These are phyloP conservation scores for Penicillium dipodomyicola DNA, from an alignment of 495 filamentous ascomycete genomes.

Conservation along the genomic window DNA sequence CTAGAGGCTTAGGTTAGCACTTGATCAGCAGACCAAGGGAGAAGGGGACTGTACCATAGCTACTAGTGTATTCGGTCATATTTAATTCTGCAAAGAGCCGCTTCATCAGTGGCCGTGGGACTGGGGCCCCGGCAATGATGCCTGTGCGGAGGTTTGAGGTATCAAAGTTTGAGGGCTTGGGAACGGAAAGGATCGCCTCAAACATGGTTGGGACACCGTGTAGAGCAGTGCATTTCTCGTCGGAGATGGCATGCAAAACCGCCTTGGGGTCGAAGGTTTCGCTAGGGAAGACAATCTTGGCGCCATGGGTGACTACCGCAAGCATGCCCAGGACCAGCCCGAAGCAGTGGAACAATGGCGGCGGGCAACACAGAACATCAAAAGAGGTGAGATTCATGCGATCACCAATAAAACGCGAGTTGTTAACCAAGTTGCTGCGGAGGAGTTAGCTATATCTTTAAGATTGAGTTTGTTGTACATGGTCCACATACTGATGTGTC, in stretches of 20 bases:
- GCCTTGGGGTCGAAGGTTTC: conserved; percentile 62
- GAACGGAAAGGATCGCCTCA: conserved; percentile 57
- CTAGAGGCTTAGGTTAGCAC: conserved; percentile 14
- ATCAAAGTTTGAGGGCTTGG: conserved; percentile 47
- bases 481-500: conserved; percentile 57
- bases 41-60: conserved; percentile 47
- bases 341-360: conserved; percentile 73
- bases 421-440: conserved; percentile 64
- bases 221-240: conserved; percentile 65
- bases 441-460: conserved; percentile 10
- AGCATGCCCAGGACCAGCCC: conserved; percentile 69
- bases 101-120: conserved; percentile 63
- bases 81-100: conserved; percentile 56
- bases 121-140: conserved; percentile 67
- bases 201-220: conserved; percentile 77
- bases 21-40: not conserved
- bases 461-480: not conserved
- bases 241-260: conserved; percentile 56
- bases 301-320: conserved; percentile 63
- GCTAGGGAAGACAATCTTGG: conserved; percentile 63
- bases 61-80: conserved; percentile 67
- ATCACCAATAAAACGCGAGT: conserved; percentile 66
- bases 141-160: conserved; percentile 57
- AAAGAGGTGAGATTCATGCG: conserved; percentile 61
- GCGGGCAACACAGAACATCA: conserved; percentile 67